phyloP scores from a whole-genome alignment of 1,284 basidiomycete species.

The Ustilago vetiveriae region DNA sequence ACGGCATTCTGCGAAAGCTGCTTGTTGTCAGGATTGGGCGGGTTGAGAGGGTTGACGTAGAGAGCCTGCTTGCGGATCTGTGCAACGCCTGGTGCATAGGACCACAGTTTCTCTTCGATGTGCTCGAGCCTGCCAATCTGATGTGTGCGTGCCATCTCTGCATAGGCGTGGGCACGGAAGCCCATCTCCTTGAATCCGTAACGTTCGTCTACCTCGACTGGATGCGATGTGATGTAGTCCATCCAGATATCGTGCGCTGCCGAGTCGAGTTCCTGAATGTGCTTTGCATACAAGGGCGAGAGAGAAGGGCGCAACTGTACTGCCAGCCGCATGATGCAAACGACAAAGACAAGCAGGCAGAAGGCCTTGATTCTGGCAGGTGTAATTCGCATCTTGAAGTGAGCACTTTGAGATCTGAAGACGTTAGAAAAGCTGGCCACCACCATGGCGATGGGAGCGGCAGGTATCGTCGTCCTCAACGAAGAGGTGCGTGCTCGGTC shows the following conservation, averaged over 20 bases:
- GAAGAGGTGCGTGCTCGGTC: too few relatives aligned
- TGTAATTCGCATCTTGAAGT: slow-evolving; percentile 5
- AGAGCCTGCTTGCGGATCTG: slow-evolving; percentile 30
- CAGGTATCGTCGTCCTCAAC: too few relatives aligned
- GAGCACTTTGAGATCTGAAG: background rate
- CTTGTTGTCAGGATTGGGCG: background rate
- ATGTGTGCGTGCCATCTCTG: slow-evolving; percentile 27
- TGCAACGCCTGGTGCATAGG: slow-evolving; percentile 22
- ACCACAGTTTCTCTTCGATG: slow-evolving; percentile 32
- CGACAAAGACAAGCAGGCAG: slow-evolving; percentile 8
- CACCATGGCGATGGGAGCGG: slow-evolving; percentile 3
- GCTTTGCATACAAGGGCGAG: slow-evolving; percentile 29
- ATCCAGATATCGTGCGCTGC: slow-evolving; percentile 39
- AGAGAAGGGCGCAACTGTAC: slow-evolving; percentile 23
- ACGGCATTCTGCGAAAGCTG: background rate
- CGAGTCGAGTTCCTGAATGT: slow-evolving; percentile 24
- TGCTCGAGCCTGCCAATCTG: slow-evolving; percentile 27
- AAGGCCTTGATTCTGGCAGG: slow-evolving; percentile 16
- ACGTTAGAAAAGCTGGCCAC: slow-evolving; percentile 14
- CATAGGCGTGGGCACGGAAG: slow-evolving; percentile 37
- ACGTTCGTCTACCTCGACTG: slow-evolving; percentile 38
- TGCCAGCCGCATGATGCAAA: slow-evolving; percentile 19
- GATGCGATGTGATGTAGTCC: slow-evolving; percentile 34
- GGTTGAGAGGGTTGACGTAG: background rate
- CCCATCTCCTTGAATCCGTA: slow-evolving; percentile 46